phyloP scores from a whole-genome alignment of 495 filamentous ascomycete genomes.

The Pyrenopolyporus hunteri region DNA sequence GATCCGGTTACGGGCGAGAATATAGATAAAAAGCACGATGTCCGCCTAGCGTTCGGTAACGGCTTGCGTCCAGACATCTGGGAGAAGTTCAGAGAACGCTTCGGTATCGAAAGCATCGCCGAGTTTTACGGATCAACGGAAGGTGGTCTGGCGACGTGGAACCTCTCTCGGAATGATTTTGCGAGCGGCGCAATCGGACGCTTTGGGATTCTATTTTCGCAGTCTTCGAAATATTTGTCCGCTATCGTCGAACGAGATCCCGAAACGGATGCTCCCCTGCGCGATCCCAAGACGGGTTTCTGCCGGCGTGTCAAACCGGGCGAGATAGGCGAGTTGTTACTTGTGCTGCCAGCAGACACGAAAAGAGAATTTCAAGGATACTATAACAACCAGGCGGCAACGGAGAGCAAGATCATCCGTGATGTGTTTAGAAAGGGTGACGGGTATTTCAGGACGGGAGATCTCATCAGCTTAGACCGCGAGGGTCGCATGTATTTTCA shows the following conservation, averaged over 20 bases:
- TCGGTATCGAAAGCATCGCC: constrained; percentile 76
- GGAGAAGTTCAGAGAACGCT: constrained; percentile 85
- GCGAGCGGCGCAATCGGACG: constrained; percentile 81
- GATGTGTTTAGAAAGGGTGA: constrained; percentile 83
- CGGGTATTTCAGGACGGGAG: constrained; percentile 85
- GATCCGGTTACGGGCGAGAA: constrained; percentile 70
- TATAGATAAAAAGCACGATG: constrained; percentile 76
- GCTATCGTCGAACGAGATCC: constrained; percentile 75
- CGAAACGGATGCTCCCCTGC: constrained; percentile 70
- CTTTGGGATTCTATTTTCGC: constrained; percentile 64
- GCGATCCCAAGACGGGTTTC: constrained; percentile 74
- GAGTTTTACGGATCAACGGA: constrained; percentile 96
- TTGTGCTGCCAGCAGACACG: constrained; percentile 73
- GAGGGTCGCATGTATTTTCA: constrained; percentile 83
- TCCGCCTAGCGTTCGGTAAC: constrained; percentile 88
- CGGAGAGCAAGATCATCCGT: constrained; percentile 76
- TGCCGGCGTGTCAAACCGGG: constrained; percentile 65
- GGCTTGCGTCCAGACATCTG: constrained; percentile 93
- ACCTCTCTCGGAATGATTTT: constrained; percentile 76
- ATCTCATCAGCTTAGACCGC: constrained; percentile 72
- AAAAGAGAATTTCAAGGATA: constrained; percentile 81
- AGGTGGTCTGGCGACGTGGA: constrained; percentile 73
- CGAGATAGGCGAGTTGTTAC: constrained; percentile 82
- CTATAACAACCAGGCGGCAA: constrained; percentile 76
- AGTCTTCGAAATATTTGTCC: constrained; percentile 57